These are phyloP conservation scores for Sordariomycetes sp. DNA, from an alignment of 2,329 filamentous ascomycete species.

Conservation along the genomic window DNA sequence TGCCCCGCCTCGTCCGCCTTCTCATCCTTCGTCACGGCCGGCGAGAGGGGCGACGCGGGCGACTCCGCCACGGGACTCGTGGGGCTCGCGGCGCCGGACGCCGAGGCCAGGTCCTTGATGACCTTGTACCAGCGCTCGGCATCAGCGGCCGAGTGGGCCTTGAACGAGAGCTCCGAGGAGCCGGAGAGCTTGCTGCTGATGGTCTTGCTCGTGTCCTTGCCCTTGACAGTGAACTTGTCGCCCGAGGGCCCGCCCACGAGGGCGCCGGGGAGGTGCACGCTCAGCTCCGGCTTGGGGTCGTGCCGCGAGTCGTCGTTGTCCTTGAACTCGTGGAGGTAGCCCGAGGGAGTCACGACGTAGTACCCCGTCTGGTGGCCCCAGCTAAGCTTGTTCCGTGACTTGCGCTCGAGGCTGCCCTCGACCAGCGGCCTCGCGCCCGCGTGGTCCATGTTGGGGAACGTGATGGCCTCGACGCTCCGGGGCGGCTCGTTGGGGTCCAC, in stretches of 20 bases:
- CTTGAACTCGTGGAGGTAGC: conserved; percentile 93
- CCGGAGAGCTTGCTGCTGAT: conserved; percentile 72
- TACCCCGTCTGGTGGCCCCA: conserved; percentile 69
- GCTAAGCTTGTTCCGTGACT: conserved; percentile 71
- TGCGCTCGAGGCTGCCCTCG: conserved; percentile 80
- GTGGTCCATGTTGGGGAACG: conserved; percentile 85
- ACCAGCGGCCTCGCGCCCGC: conserved; percentile 67
- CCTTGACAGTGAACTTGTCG: conserved; percentile 87
- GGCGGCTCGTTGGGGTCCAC: conserved; percentile 66
- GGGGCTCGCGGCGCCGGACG: conserved; percentile 16
- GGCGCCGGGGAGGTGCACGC: conserved; percentile 86
- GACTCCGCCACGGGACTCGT: conserved; percentile 15
- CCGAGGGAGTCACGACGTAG: conserved; percentile 81
- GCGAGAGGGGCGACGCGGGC: conserved; percentile 1
- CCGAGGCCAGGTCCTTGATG: conserved; percentile 48
- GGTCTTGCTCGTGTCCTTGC: conserved; percentile 77
- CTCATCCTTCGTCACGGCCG: neutral
- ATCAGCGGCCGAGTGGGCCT: conserved; percentile 68
- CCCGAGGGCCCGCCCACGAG: conserved; percentile 58
- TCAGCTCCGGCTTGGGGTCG: conserved; percentile 74
- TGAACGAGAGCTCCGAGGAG: conserved; percentile 71
- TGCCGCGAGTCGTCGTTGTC: conserved; percentile 61
- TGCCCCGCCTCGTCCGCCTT: conserved; percentile 3
- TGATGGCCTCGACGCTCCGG: conserved; percentile 58
- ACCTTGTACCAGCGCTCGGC: conserved; percentile 76